Evolutionary conservation across 257 asterid genomes (phyloP).

Genomic region (Perilla frutescens): DNA sequence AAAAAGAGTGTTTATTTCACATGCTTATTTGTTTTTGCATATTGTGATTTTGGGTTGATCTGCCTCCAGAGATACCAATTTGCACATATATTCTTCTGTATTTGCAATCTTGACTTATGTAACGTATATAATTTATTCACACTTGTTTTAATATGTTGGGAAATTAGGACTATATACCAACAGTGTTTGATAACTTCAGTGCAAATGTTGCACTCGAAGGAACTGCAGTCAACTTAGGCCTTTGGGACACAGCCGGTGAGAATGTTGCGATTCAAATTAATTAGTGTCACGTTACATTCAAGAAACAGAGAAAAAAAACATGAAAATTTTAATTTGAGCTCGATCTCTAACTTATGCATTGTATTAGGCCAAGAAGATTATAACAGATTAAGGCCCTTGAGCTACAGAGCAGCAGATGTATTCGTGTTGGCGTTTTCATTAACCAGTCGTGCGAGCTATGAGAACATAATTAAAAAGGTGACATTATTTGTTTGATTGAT

Average conservation of each 20-base stretch:
- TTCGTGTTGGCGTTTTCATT: slow-evolving; percentile 71
- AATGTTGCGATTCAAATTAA: too few species aligned
- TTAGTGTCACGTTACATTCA: neutral
- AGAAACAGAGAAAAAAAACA: neutral
- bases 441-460: slow-evolving; percentile 89
- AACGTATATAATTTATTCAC: too few species aligned
- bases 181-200: slow-evolving; percentile 94
- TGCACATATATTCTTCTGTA: neutral
- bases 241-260: slow-evolving; percentile 93
- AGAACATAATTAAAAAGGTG: slow-evolving; percentile 89
- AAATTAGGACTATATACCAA: slow-evolving; percentile 75
- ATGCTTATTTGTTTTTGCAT: too few species aligned
- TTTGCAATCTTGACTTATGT: too few species aligned
- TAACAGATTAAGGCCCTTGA: slow-evolving; percentile 92
- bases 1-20: too few species aligned
- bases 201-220: slow-evolving; percentile 97
- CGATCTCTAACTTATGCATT: too few species aligned
- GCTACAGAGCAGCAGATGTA: slow-evolving; percentile 94
- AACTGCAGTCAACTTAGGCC: slow-evolving; percentile 85
- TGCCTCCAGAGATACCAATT: too few species aligned
- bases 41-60: too few species aligned
- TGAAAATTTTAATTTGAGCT: too few species aligned
- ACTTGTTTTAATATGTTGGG: too few species aligned
- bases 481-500: slow-evolving; percentile 5
- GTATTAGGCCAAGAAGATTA: slow-evolving; percentile 84